These are phyloP conservation scores for Globisporangium echinulatum DNA, from an alignment of 352 stramenopile genomes.

Conservation along the genomic window DNA sequence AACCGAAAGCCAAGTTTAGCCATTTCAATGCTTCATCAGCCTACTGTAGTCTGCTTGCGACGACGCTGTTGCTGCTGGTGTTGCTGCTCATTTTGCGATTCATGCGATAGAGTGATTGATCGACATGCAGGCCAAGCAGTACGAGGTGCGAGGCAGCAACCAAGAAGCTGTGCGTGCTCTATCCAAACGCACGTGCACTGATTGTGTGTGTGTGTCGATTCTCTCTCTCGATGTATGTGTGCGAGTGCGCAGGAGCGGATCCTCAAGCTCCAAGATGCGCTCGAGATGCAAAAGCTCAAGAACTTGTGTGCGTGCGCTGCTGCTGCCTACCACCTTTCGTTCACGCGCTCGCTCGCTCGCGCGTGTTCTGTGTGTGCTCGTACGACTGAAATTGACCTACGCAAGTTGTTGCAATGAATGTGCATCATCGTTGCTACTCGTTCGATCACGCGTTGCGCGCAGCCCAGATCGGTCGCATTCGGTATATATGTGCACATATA, in stretches of 20 bases:
- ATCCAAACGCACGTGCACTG: too few relatives aligned
- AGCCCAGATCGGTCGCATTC: slow-evolving; percentile 64
- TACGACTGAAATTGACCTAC: neutral
- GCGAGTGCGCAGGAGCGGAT: slow-evolving; percentile 44
- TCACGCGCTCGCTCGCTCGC: neutral
- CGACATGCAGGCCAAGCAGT: slow-evolving; percentile 63
- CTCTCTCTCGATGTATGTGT: neutral
- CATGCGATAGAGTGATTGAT: too few relatives aligned
- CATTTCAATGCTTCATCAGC: too few relatives aligned
- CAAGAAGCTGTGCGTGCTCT: neutral
- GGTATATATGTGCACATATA: slow-evolving; percentile 11
- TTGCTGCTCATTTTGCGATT: too few relatives aligned
- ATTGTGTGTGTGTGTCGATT: too few relatives aligned
- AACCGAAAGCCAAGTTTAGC: too few relatives aligned
- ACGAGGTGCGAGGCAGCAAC: slow-evolving; percentile 21
- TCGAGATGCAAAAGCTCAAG: slow-evolving; percentile 79
- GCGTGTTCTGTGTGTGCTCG: too few relatives aligned
- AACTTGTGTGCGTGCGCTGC: slow-evolving; percentile 44
- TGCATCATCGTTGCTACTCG: neutral
- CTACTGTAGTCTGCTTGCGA: too few relatives aligned
- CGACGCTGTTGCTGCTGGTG: too few relatives aligned
- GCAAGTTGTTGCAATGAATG: neutral
- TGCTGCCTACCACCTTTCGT: neutral
- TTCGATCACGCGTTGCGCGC: neutral
- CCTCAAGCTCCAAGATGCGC: slow-evolving; percentile 69